A percentile compares a stretch with the other conserved stretches of the same genome.
phyloP scores from a whole-genome alignment of 192 early-diverging fungal species.

The Globomyces pollinis-pini region DNA sequence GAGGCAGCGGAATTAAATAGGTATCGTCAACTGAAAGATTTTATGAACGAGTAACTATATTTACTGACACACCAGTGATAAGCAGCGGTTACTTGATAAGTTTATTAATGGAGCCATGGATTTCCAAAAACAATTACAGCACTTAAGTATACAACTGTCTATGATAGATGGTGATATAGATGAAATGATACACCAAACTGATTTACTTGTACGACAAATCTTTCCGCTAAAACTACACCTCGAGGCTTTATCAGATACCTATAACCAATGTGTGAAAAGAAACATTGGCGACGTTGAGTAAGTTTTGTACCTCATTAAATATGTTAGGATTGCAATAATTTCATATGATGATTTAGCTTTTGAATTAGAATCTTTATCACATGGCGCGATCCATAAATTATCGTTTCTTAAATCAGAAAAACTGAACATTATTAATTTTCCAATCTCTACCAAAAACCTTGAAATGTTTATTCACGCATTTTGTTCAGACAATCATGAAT shows the following conservation, averaged over 20 bases:
- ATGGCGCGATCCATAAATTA: slow-evolving; percentile 44
- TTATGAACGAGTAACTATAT: slow-evolving; percentile 64
- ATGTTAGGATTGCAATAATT: slow-evolving; percentile 65
- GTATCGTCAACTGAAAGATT: slow-evolving; percentile 73
- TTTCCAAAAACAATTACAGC: slow-evolving; percentile 64
- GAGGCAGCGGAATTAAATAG: slow-evolving; percentile 67
- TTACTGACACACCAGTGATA: neutral
- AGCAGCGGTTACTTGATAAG: slow-evolving; percentile 64
- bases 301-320: neutral
- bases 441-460: too few species aligned
- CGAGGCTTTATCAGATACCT: slow-evolving; percentile 19
- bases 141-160: slow-evolving; percentile 57
- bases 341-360: slow-evolving; percentile 84
- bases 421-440: too few species aligned
- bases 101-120: slow-evolving; percentile 79
- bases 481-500: too few species aligned
- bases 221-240: slow-evolving; percentile 25
- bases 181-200: slow-evolving; percentile 54
- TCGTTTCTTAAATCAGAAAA: too few species aligned
- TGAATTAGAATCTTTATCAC: slow-evolving; percentile 71
- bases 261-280: slow-evolving; percentile 63
- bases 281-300: slow-evolving; percentile 86
- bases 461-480: too few species aligned
- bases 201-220: slow-evolving; percentile 39
- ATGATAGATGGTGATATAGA: slow-evolving; percentile 73